phyloP scores from a whole-genome alignment of 441 rosid species.

The Pelargonium citronellum region DNA sequence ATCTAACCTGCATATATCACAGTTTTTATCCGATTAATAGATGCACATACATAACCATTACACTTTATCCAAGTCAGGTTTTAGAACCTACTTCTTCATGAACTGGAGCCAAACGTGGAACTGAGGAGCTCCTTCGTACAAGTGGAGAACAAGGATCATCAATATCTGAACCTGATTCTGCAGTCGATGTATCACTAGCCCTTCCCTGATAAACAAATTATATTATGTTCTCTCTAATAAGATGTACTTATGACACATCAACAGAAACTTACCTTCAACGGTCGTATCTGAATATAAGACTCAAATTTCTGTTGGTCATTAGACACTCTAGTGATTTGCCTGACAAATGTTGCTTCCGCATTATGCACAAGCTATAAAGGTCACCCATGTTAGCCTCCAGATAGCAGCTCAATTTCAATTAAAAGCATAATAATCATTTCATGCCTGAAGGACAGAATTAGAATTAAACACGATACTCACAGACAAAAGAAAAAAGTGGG shows the following conservation, averaged over 20 bases:
- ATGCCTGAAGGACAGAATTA: slow-evolving; percentile 14
- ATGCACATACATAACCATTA: not conserved
- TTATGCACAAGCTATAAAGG: slow-evolving; percentile 57
- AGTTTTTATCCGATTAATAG: not conserved
- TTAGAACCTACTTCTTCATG: slow-evolving; percentile 59
- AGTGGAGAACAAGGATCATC: slow-evolving; percentile 49
- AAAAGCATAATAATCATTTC: slow-evolving; percentile 13
- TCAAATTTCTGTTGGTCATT: slow-evolving; percentile 41
- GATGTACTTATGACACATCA: slow-evolving; percentile 9
- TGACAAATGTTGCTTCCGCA: slow-evolving; percentile 51
- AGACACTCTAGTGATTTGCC: slow-evolving; percentile 55
- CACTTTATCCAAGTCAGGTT: slow-evolving; percentile 5
- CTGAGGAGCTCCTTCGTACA: slow-evolving; percentile 34
- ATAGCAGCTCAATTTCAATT: slow-evolving; percentile 17
- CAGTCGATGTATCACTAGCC: slow-evolving; percentile 41
- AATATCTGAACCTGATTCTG: slow-evolving; percentile 59
- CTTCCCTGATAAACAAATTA: slow-evolving; percentile 43
- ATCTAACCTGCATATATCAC: slow-evolving; percentile 42
- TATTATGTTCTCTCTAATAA: slow-evolving; percentile 9
- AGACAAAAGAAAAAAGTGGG: not conserved
- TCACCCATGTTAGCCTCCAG: slow-evolving; percentile 22
- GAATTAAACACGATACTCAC: slow-evolving; percentile 6
- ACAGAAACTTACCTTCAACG: slow-evolving; percentile 44
- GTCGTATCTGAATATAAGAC: slow-evolving; percentile 39
- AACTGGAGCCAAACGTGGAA: slow-evolving; percentile 44